These are phyloP conservation scores for Delitschia confertaspora DNA, from an alignment of 495 filamentous ascomycete genomes.

Conservation along the genomic window DNA sequence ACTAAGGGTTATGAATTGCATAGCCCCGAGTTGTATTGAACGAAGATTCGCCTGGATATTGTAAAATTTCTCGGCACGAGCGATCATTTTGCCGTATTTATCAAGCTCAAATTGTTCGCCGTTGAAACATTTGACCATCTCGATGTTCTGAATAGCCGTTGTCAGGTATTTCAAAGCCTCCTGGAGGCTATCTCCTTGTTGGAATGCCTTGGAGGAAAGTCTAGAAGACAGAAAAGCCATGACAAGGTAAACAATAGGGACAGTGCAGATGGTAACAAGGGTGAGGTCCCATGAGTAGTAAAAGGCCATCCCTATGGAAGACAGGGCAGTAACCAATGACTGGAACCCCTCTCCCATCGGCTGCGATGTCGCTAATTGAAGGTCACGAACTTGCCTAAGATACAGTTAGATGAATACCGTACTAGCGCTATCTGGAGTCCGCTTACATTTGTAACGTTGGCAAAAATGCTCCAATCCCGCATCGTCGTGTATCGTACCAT, in stretches of 20 bases:
- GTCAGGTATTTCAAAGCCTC: slow-evolving; percentile 63
- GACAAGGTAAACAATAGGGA: slow-evolving; percentile 57
- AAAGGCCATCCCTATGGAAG: slow-evolving; percentile 61
- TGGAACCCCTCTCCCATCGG: slow-evolving; percentile 62
- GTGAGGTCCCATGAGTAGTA: slow-evolving; percentile 78
- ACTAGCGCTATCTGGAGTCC: not conserved
- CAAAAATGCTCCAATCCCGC: slow-evolving; percentile 65
- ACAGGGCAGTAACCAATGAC: slow-evolving; percentile 50
- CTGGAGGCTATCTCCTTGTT: slow-evolving; percentile 59
- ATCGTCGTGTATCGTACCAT: slow-evolving; percentile 71
- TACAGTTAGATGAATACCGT: slow-evolving; percentile 10
- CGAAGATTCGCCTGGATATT: slow-evolving; percentile 56
- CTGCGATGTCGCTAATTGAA: slow-evolving; percentile 71
- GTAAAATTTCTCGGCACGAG: slow-evolving; percentile 55
- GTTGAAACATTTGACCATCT: slow-evolving; percentile 83
- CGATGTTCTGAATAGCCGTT: slow-evolving; percentile 62
- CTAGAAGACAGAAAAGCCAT: slow-evolving; percentile 50
- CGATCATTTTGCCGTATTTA: slow-evolving; percentile 53
- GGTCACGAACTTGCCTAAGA: slow-evolving; percentile 65
- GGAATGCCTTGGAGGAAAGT: slow-evolving; percentile 57
- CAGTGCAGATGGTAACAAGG: slow-evolving; percentile 64
- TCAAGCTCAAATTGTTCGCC: slow-evolving; percentile 59
- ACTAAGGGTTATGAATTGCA: slow-evolving; percentile 61
- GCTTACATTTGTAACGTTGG: slow-evolving; percentile 65
- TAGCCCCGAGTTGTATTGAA: slow-evolving; percentile 60